Evolutionary conservation across 1,284 basidiomycete species (phyloP), one percentile per base, ranked within the genome.

Genomic region (Anthracocystis walkeri): DNA sequence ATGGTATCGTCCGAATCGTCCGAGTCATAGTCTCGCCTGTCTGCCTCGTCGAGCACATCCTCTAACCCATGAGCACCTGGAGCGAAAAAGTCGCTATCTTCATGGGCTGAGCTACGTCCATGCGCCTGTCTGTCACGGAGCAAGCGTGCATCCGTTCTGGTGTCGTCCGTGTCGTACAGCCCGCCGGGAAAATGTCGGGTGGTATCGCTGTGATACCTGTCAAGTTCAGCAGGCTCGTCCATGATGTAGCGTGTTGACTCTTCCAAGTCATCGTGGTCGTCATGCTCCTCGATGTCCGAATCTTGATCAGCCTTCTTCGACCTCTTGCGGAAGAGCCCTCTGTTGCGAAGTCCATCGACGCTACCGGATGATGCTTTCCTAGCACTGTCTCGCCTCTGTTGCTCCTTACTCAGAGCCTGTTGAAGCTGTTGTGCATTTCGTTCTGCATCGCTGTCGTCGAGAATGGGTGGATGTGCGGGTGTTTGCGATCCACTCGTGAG

Each of bases 1-100:
- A 77, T 58, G 14, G 75, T 69, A 21, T 77, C 70, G 61, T 73
- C 69, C 12, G 75, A 77, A 14, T 59, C 65, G 42, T 69, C 70
- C 21, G 75, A 73, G 25, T 77, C 70, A 31, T 65, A 71, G 3
- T 60, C 58, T 14, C 50, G 58, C 10, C 45, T 53, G 11, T 51
- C 33, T 14, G 40, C 54, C 1, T 56, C 65, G 12, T 52, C 14
- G 2, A 63, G 44, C 8, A 45, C 4, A 5, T 65, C 59, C 4
- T 62, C 63, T 2, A 51, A 27, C 4, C 46, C 21, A 44, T 57
- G 35, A 7, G 23, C 33, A n/a, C 21, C 40, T 11, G 44, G 23
- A 7, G 49, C 54, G n/a, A 55, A 48, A 11, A 60, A 23, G 21
- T 67, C 59, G 1, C 35, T 14, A 6, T 52, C 57, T 1, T 41